Conservation (phyloP, 2,329 filamentous ascomycete species). For the Septoria linicola region DNA sequence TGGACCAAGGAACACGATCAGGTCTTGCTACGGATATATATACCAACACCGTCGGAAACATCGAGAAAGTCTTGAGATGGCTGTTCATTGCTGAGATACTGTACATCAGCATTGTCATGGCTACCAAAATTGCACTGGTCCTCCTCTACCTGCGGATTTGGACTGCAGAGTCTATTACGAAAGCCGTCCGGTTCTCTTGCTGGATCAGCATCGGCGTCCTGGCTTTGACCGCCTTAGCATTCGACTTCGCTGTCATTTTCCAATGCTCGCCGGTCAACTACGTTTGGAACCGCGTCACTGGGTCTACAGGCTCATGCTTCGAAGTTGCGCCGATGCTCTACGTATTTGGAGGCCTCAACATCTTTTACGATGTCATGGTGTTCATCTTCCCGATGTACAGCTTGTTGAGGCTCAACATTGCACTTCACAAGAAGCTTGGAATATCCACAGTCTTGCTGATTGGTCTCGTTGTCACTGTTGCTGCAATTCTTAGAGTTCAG, state of each 20-base stretch:
- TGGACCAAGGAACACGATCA: conserved; percentile 10
- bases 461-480: conserved; percentile 24
- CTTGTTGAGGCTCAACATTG: conserved; percentile 21
- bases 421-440: conserved; percentile 23
- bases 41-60: conserved; percentile 6
- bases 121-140: conserved; percentile 23
- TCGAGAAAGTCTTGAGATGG: conserved; percentile 17
- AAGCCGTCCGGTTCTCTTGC: conserved; percentile 19
- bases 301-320: conserved; percentile 18
- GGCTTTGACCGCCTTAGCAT: conserved; percentile 19
- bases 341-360: conserved; percentile 21
- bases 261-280: conserved; percentile 24
- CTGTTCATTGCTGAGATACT: conserved; percentile 24
- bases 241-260: conserved; percentile 26
- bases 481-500: conserved; percentile 19
- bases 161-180: conserved; percentile 23
- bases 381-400: conserved; percentile 27
- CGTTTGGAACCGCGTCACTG: conserved; percentile 19
- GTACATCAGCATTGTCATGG: conserved; percentile 24
- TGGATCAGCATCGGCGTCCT: conserved; percentile 23
- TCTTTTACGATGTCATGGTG: conserved; percentile 23
- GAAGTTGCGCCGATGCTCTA: conserved; percentile 20
- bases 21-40: conserved; percentile 15
- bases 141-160: conserved; percentile 26
- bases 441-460: conserved; percentile 21